Base-by-base conservation (phyloP, 768 basidiomycete genomes). In the Hericium coralloides region DNA sequence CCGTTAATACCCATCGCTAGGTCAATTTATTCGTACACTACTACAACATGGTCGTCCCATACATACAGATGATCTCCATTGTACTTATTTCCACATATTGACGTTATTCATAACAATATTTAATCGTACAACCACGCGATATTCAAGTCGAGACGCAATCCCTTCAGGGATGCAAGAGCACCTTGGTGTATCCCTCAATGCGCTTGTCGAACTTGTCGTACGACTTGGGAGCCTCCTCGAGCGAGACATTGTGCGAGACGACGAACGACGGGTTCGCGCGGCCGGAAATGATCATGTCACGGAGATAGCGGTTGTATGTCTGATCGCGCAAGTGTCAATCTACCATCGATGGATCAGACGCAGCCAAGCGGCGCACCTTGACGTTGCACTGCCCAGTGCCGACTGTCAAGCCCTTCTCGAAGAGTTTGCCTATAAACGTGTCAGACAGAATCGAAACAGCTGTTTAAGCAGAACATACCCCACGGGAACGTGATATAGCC, bases 361-460 rank as follows among this genome's bases (percentile, higher is more conserved):
- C 48, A 14, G 47, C 2, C 9, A 36, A 50, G 8, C 10, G 4
- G 47, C 67, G 36, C 22, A 77, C 77, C 73, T 80, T 79, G 59
- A 79, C 78, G 57, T 81, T 81, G 66, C 79, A 80, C 67, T 80
- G 79, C 1, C 80, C 79, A 9, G 79, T 80, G 7, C 78, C 80
- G 25, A 82, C 52, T 3, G 71, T 71, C n/a, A 82, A 65, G 0
- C 79, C 80, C 59, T 81, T 82, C 69, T 81, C 79, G 63, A 82
- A 82, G 9, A 80, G 63, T 63, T 77, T 76, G 15, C 68, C 61
- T 67, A 51, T n/a, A 45, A 9, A 20, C 18, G 15, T 17, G 20
- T 45, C 20, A 31, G 31, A 8, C 18, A 45, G 20, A 0, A 45
- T 18, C 43, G n/a, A 15, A n/a, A 18, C 1, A 45, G 9, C n/a